Evolutionary conservation across 345 rosid genomes (phyloP).

Genomic region (Limnanthes douglasii): DNA sequence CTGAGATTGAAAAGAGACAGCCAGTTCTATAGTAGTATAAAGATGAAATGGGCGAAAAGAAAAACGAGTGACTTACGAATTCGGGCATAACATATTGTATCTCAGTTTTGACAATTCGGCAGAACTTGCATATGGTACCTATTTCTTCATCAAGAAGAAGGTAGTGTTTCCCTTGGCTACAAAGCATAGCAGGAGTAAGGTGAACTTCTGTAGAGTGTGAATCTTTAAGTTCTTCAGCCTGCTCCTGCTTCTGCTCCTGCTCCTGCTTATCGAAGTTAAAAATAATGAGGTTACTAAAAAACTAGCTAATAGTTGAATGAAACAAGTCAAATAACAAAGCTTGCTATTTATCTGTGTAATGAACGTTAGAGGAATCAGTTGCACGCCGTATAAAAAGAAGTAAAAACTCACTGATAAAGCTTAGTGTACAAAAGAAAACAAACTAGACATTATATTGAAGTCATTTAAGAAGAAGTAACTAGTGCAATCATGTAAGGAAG

Average conservation of each 20-base stretch:
- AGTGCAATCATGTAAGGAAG: too few relatives aligned
- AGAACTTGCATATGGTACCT: conserved; percentile 32
- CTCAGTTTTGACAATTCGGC: conserved; percentile 25
- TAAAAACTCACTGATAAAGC: too few relatives aligned
- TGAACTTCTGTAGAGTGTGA: conserved; percentile 1
- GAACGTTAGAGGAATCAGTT: too few relatives aligned
- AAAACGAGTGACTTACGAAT: conserved; percentile 38
- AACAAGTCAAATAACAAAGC: too few relatives aligned
- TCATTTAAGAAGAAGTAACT: too few relatives aligned
- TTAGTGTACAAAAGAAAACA: too few relatives aligned
- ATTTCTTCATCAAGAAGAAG: conserved; percentile 35
- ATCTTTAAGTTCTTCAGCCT: conserved; percentile 5
- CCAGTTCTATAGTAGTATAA: too few relatives aligned
- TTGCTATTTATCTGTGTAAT: too few relatives aligned
- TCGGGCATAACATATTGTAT: conserved; percentile 23
- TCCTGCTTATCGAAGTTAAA: background rate
- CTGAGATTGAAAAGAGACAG: background rate
- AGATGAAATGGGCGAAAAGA: too few relatives aligned
- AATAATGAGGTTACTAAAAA: background rate
- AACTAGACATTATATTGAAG: too few relatives aligned
- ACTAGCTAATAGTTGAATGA: background rate
- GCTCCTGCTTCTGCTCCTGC: conserved; percentile 1
- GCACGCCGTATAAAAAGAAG: too few relatives aligned
- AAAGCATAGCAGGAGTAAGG: conserved; percentile 1
- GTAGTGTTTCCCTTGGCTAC: conserved; percentile 28